Conservation (phyloP, 306 rosid genomes). For the Hippophae rhamnoides region DNA sequence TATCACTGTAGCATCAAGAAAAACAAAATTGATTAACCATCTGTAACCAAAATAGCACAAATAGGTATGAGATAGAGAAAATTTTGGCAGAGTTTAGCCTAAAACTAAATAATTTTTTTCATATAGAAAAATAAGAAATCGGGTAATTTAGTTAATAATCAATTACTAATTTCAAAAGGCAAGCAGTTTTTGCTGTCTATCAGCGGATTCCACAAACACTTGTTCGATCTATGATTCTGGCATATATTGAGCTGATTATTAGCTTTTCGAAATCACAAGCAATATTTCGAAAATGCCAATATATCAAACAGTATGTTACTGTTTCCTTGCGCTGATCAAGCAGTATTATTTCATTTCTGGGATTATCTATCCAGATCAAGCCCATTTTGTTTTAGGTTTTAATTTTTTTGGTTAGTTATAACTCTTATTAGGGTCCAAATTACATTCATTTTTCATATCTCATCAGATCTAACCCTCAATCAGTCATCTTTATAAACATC, state of each 20-base stretch:
- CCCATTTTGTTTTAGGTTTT: slow-evolving; percentile 7
- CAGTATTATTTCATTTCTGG: neutral
- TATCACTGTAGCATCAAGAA: slow-evolving; percentile 44
- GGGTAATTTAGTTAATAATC: too few species aligned
- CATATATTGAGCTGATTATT: neutral
- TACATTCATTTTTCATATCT: neutral
- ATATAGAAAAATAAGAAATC: too few species aligned
- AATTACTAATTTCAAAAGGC: too few species aligned
- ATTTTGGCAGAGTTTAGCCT: neutral
- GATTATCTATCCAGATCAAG: slow-evolving; percentile 24
- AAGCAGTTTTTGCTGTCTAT: too few species aligned
- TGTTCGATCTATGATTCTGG: neutral
- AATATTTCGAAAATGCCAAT: neutral
- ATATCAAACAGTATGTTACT: neutral
- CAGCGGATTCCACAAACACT: too few species aligned
- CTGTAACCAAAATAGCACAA: neutral
- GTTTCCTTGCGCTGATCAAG: slow-evolving; percentile 5
- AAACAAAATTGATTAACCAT: neutral
- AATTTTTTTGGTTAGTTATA: too few species aligned
- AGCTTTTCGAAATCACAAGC: neutral
- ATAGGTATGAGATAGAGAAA: neutral
- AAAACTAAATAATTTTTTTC: too few species aligned
- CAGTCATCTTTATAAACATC: slow-evolving; percentile 1
- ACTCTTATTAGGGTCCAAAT: too few species aligned
- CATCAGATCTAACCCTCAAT: slow-evolving; percentile 7